phyloP scores from a whole-genome alignment of 2,329 filamentous ascomycete genomes.

The Zymoseptoria tritici region DNA sequence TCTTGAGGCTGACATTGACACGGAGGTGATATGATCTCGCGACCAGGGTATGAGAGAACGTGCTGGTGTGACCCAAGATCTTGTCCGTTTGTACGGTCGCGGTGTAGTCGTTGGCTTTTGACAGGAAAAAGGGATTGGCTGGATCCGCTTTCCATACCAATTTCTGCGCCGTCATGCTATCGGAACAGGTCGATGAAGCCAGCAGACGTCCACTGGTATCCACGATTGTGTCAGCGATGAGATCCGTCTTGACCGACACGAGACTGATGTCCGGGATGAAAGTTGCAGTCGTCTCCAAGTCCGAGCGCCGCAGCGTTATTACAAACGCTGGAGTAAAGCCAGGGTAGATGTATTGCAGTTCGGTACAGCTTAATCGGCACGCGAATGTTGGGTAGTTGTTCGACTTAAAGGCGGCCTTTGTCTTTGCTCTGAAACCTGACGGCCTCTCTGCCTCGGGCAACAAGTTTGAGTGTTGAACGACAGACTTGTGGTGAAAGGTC shows the following conservation, averaged over 20 bases:
- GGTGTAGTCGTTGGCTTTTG: constrained; percentile 11
- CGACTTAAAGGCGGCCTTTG: constrained; percentile 18
- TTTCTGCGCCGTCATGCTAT: constrained; percentile 8
- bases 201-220: constrained; percentile 9
- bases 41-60: constrained; percentile 14
- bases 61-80: constrained; percentile 4
- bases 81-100: constrained; percentile 3
- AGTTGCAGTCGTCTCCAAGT: constrained; percentile 8
- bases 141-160: constrained; percentile 1
- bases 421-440: constrained; percentile 17
- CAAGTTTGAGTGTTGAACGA: constrained; percentile 17
- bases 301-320: constrained; percentile 7
- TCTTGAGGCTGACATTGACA: constrained; percentile 9
- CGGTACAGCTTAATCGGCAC: constrained; percentile 13
- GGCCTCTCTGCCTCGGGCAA: constrained; percentile 17
- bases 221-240: constrained; percentile 9
- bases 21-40: constrained; percentile 10
- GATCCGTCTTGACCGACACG: constrained; percentile 9
- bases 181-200: constrained; percentile 6
- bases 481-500: constrained; percentile 6
- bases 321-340: constrained; percentile 12
- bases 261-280: constrained; percentile 8
- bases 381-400: constrained; percentile 14
- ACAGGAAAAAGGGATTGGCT: constrained; percentile 3
- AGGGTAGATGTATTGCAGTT: constrained; percentile 10